These are phyloP conservation scores for Boletus huronensis DNA, from an alignment of 768 basidiomycete genomes.

Conservation along the genomic window DNA sequence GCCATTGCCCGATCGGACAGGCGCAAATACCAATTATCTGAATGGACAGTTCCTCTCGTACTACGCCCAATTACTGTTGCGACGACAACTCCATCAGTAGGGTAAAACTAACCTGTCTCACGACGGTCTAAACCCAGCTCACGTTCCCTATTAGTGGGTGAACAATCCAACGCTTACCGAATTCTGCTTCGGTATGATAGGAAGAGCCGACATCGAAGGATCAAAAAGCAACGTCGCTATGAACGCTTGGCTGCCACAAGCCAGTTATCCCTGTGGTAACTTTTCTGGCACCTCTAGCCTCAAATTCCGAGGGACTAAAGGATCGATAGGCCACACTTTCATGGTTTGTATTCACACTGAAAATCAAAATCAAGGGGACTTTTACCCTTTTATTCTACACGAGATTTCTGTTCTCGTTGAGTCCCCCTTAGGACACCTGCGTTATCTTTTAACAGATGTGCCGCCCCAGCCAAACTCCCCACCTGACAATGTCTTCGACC, in stretches of 20 bases:
- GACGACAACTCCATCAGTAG: not conserved
- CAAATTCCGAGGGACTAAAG: not conserved
- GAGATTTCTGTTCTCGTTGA: constrained; percentile 80
- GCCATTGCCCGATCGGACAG: constrained; percentile 76
- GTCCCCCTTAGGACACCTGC: constrained; percentile 78
- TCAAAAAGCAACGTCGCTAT: not conserved
- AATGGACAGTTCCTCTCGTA: constrained; percentile 66
- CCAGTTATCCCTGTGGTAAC: not conserved
- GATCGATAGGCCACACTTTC: not conserved
- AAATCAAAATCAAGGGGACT: not conserved
- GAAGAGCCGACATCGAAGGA: not conserved
- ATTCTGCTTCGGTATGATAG: not conserved
- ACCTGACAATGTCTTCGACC: constrained; percentile 77
- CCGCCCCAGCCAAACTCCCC: constrained; percentile 81
- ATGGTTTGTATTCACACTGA: not conserved
- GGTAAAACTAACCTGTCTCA: not conserved
- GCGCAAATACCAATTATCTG: constrained; percentile 80
- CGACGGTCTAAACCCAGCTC: not conserved
- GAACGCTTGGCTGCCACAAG: not conserved
- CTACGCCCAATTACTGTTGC: not conserved
- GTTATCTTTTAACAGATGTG: constrained; percentile 79
- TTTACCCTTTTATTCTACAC: constrained; percentile 45
- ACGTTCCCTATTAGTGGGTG: not conserved
- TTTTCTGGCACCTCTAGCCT: not conserved
- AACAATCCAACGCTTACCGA: not conserved